phyloP scores from a whole-genome alignment of 257 asterid genomes.

The Avicennia marina region DNA sequence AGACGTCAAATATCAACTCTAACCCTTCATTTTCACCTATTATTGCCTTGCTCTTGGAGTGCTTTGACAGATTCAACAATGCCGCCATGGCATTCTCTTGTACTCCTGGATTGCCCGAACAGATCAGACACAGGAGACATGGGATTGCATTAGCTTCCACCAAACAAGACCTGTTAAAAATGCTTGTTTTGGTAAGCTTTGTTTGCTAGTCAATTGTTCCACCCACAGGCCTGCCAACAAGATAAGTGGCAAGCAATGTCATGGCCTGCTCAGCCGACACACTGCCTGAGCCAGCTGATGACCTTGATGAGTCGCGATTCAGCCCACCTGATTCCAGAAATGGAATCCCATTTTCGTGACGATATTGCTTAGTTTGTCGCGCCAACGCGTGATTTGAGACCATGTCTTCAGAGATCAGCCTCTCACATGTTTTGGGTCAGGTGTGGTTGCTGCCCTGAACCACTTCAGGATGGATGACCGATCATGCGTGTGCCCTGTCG shows the following conservation, averaged over 20 bases:
- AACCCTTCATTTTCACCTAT: slow-evolving; percentile 50
- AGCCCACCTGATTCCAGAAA: slow-evolving; percentile 31
- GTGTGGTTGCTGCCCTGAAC: slow-evolving; percentile 68
- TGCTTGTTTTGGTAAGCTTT: slow-evolving; percentile 69
- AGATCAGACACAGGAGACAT: slow-evolving; percentile 40
- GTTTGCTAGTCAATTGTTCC: slow-evolving; percentile 36
- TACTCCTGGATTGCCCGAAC: slow-evolving; percentile 26
- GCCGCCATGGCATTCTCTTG: slow-evolving; percentile 65
- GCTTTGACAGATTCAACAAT: slow-evolving; percentile 58
- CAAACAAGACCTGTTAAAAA: slow-evolving; percentile 69
- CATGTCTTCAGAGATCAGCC: slow-evolving; percentile 30
- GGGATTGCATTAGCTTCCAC: slow-evolving; percentile 57
- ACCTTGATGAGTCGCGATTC: slow-evolving; percentile 8
- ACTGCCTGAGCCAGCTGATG: slow-evolving; percentile 27
- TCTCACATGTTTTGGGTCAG: slow-evolving; percentile 79
- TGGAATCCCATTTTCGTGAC: slow-evolving; percentile 28
- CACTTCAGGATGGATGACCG: slow-evolving; percentile 65
- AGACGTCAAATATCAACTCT: slow-evolving; percentile 36
- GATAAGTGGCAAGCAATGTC: slow-evolving; percentile 45
- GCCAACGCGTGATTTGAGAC: slow-evolving; percentile 64
- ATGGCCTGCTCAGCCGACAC: slow-evolving; percentile 44
- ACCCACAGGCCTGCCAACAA: slow-evolving; percentile 36
- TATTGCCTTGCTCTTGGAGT: slow-evolving; percentile 29
- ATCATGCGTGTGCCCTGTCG: slow-evolving; percentile 84
- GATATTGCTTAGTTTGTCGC: slow-evolving; percentile 42